phyloP scores from a whole-genome alignment of 2,329 filamentous ascomycete species.

The Phoma sp. region DNA sequence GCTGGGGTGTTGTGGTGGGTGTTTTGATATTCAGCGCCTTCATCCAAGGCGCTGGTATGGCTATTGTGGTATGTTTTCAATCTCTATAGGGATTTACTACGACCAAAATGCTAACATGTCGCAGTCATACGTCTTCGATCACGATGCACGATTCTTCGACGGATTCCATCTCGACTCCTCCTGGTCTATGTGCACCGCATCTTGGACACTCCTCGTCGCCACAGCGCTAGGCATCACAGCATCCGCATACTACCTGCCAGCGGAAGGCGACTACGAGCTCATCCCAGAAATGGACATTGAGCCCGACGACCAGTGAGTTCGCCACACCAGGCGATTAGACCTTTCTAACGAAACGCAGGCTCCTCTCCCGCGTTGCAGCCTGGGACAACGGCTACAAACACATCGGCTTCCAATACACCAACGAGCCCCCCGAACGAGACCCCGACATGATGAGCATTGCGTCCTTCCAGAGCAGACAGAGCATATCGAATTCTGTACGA shows the following conservation, averaged over 20 bases:
- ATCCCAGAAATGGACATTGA: conserved; percentile 57
- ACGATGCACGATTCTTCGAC: conserved; percentile 82
- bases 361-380: conserved; percentile 42
- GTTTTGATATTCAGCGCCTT: conserved; percentile 71
- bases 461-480: conserved; percentile 17
- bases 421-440: conserved; percentile 23
- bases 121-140: conserved; percentile 82
- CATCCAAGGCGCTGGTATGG: conserved; percentile 79
- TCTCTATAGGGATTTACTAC: background rate
- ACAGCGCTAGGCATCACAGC: conserved; percentile 66
- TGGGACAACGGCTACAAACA: conserved; percentile 47
- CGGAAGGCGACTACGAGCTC: conserved; percentile 87
- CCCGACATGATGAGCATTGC: conserved; percentile 23
- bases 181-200: conserved; percentile 73
- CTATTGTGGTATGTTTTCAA: conserved; percentile 73
- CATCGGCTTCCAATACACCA: conserved; percentile 18
- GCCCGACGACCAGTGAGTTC: conserved; percentile 46
- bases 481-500: conserved; percentile 13
- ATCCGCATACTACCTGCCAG: conserved; percentile 74
- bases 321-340: background rate
- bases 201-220: conserved; percentile 63
- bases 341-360: conserved; percentile 37
- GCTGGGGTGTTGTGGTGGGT: conserved; percentile 78
- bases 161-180: conserved; percentile 83
- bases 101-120: background rate